phyloP scores from a whole-genome alignment of 1,284 basidiomycete species.

The Ganoderma resinaceum region DNA sequence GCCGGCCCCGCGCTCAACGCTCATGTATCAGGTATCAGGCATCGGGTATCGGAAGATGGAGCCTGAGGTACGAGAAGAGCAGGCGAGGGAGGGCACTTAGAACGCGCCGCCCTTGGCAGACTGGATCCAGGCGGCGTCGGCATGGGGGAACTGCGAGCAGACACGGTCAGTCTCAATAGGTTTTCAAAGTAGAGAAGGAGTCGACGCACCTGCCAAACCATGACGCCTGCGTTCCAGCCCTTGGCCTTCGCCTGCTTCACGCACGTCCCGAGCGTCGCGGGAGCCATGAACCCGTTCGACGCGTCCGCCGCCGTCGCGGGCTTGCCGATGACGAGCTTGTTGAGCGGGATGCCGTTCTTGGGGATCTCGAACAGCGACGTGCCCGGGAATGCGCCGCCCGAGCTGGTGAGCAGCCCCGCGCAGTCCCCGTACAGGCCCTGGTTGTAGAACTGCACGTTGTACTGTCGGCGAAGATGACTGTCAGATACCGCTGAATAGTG shows the following conservation, averaged over 20 bases:
- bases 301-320: slow-evolving; percentile 50
- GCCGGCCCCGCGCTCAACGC: too few species aligned
- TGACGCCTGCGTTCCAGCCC: slow-evolving; percentile 58
- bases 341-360: slow-evolving; percentile 55
- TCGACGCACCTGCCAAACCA: slow-evolving; percentile 23
- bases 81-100: not conserved
- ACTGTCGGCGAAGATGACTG: slow-evolving; percentile 43
- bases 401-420: slow-evolving; percentile 53
- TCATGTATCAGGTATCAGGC: not conserved
- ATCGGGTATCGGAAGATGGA: too few species aligned
- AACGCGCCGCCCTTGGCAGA: slow-evolving; percentile 23
- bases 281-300: slow-evolving; percentile 61
- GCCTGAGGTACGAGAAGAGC: not conserved
- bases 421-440: slow-evolving; percentile 57
- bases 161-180: not conserved
- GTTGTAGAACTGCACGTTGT: slow-evolving; percentile 66
- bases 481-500: too few species aligned
- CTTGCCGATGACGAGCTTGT: slow-evolving; percentile 66
- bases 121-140: slow-evolving; percentile 26
- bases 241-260: slow-evolving; percentile 56
- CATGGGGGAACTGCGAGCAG: slow-evolving; percentile 22
- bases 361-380: slow-evolving; percentile 64
- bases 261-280: slow-evolving; percentile 61
- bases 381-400: slow-evolving; percentile 24
- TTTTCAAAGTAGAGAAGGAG: not conserved